Percentiles rank a stretch among this genome's conserved stretches.
These are phyloP conservation scores for Penicillium psychrosexuale DNA, from an alignment of 2,329 filamentous ascomycete genomes.

Conservation along the genomic window DNA sequence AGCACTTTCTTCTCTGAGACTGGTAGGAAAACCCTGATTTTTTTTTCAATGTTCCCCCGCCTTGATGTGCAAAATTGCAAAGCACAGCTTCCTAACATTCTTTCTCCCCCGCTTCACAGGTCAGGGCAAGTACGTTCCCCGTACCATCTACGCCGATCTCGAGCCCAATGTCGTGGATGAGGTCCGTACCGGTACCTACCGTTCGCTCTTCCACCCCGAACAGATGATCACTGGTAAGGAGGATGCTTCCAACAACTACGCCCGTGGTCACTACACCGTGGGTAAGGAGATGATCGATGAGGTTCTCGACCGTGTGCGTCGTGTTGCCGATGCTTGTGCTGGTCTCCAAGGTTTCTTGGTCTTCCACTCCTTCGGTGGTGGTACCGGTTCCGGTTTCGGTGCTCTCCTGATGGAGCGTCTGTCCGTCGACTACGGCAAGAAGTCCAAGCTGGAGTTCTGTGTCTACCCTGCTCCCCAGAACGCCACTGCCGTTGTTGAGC, in stretches of 20 bases:
- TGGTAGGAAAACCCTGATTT: slow-evolving; percentile 58
- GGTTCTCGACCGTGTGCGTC: slow-evolving; percentile 95
- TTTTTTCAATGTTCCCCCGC: slow-evolving; percentile 10
- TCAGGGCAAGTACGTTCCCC: slow-evolving; percentile 97
- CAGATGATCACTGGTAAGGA: slow-evolving; percentile 99
- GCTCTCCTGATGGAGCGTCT: slow-evolving; percentile 98
- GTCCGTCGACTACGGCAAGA: slow-evolving; percentile 99
- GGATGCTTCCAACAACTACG: slow-evolving; percentile 99
- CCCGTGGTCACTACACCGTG: slow-evolving; percentile 98
- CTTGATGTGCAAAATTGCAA: slow-evolving; percentile 11
- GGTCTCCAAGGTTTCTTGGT: slow-evolving; percentile 99
- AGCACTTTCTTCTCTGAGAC: slow-evolving; percentile 99
- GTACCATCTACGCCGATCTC: slow-evolving; percentile 99
- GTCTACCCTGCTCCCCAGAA: slow-evolving; percentile 98
- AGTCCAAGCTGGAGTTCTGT: slow-evolving; percentile 99
- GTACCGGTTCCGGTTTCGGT: slow-evolving; percentile 97
- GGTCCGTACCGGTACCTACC: slow-evolving; percentile 96
- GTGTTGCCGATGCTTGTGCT: slow-evolving; percentile 95
- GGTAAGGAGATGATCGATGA: slow-evolving; percentile 99
- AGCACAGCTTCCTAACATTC: slow-evolving; percentile 16
- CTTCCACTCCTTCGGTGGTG: slow-evolving; percentile 99
- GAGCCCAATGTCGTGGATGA: slow-evolving; percentile 99
- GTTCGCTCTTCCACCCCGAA: slow-evolving; percentile 96
- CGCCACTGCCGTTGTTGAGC: slow-evolving; percentile 95
- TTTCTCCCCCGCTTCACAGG: slow-evolving; percentile 52